These are phyloP conservation scores for Fusarium dlaminii DNA, from an alignment of 2,329 filamentous ascomycete genomes.

Conservation along the genomic window DNA sequence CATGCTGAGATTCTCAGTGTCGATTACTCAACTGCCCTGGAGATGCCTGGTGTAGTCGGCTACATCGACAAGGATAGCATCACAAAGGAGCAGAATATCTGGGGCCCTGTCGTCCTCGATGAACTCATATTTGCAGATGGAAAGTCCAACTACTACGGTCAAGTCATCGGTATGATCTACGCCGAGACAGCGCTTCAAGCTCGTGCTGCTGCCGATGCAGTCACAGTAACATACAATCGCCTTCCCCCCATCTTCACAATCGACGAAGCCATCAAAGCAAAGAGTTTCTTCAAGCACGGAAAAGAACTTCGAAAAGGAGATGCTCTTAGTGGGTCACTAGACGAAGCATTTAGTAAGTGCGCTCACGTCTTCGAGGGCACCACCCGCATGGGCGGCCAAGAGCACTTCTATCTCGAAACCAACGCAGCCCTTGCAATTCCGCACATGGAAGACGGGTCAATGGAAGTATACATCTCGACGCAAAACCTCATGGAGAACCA, in stretches of 20 bases:
- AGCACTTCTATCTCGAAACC: not conserved
- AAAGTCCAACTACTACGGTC: not conserved
- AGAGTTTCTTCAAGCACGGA: not conserved
- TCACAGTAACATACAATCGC: not conserved
- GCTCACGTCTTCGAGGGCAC: not conserved
- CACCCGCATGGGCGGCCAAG: not conserved
- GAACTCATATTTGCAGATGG: not conserved
- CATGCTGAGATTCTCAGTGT: not conserved
- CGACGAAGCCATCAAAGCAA: not conserved
- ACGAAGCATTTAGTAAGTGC: not conserved
- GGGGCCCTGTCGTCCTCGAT: not conserved
- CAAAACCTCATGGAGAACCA: conserved; percentile 8
- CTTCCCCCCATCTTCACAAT: not conserved
- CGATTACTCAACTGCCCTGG: not conserved
- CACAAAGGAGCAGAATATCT: not conserved
- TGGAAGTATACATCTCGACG: not conserved
- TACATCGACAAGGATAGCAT: not conserved
- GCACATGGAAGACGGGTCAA: not conserved
- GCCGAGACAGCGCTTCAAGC: conserved; percentile 2
- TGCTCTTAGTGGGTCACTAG: not conserved
- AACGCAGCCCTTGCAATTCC: not conserved
- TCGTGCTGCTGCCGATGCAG: not conserved
- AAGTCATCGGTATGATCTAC: not conserved
- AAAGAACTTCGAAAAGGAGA: not conserved
- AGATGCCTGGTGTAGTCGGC: not conserved